Percentiles rank a stretch among this genome's conserved stretches.
Conservation (phyloP, 83 land plant genomes). For the Picea engelmannii region DNA sequence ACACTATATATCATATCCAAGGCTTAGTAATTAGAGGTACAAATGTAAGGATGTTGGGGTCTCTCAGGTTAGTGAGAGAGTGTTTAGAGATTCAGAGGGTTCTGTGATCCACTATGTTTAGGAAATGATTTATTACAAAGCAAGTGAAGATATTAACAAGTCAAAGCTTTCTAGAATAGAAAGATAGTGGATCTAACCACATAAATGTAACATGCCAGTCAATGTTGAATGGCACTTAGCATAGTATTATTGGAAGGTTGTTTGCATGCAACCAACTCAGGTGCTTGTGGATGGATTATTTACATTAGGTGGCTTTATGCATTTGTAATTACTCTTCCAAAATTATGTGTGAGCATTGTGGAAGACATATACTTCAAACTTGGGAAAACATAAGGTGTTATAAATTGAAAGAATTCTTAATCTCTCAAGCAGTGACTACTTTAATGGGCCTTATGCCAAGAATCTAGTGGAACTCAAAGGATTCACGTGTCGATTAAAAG, state of each 20-base stretch:
- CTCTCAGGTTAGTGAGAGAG: slow-evolving; percentile 58
- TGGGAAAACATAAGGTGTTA: too few relatives aligned
- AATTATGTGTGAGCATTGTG: too few relatives aligned
- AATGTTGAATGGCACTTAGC: background rate
- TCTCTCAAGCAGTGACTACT: too few relatives aligned
- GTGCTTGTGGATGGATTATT: background rate
- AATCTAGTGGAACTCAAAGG: too few relatives aligned
- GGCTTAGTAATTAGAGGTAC: slow-evolving; percentile 71
- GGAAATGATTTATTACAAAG: slow-evolving; percentile 37
- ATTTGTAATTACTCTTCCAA: background rate
- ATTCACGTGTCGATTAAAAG: too few relatives aligned
- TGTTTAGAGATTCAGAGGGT: slow-evolving; percentile 71
- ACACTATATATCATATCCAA: slow-evolving; percentile 73
- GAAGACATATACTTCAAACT: too few relatives aligned
- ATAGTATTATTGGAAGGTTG: background rate
- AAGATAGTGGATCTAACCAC: background rate
- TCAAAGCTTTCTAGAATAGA: background rate
- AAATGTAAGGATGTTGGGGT: slow-evolving; percentile 92
- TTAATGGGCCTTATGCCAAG: too few relatives aligned
- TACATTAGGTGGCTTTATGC: background rate
- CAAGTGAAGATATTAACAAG: slow-evolving; percentile 22
- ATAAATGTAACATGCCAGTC: background rate
- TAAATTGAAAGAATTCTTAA: too few relatives aligned
- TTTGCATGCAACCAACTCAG: background rate
- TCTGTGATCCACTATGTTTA: slow-evolving; percentile 86